A percentile compares a stretch with the other conserved stretches of the same genome.
Evolutionary conservation across 805 yeast genomes (phyloP).

Genomic region (Ogataea nakhonphanomensis): DNA sequence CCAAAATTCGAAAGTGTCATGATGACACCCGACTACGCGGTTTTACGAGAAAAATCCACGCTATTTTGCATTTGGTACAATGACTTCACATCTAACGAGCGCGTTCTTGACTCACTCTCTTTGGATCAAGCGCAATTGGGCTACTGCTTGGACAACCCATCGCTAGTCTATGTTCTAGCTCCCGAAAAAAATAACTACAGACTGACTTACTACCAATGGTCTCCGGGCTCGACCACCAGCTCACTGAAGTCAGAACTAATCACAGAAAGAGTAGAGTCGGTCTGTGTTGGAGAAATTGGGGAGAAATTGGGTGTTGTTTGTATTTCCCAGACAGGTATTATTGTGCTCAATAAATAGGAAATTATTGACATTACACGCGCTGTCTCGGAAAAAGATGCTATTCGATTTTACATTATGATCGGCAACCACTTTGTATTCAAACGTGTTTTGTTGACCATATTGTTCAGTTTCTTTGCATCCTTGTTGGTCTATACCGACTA

Average conservation of each 20-base stretch:
- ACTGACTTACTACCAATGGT: conserved; percentile 4
- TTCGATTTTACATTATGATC: conserved; percentile 12
- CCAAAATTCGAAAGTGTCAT: conserved; percentile 1
- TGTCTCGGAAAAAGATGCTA: conserved; percentile 2
- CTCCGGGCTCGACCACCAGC: not conserved
- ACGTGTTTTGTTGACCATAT: conserved; percentile 17
- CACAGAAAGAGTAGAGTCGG: conserved; percentile 7
- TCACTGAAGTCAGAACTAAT: not conserved
- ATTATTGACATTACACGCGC: conserved; percentile 3
- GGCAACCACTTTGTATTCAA: conserved; percentile 21
- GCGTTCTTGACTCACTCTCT: not conserved
- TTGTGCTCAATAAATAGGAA: not conserved
- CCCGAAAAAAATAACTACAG: not conserved
- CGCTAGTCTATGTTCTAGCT: conserved; percentile 1
- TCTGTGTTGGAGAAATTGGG: conserved; percentile 23
- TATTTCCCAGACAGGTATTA: conserved; percentile 1
- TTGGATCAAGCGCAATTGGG: conserved; percentile 2
- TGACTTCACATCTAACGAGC: conserved; percentile 1
- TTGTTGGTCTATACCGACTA: conserved; percentile 27
- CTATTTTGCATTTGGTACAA: conserved; percentile 5
- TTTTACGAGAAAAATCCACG: conserved; percentile 1
- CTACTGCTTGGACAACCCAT: not conserved
- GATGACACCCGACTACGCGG: conserved; percentile 5
- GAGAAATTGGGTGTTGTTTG: conserved; percentile 11
- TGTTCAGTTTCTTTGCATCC: conserved; percentile 23